Base-by-base conservation (phyloP, 1,139 yeast genomes). In the Kurtzmaniella quercitrusa region DNA sequence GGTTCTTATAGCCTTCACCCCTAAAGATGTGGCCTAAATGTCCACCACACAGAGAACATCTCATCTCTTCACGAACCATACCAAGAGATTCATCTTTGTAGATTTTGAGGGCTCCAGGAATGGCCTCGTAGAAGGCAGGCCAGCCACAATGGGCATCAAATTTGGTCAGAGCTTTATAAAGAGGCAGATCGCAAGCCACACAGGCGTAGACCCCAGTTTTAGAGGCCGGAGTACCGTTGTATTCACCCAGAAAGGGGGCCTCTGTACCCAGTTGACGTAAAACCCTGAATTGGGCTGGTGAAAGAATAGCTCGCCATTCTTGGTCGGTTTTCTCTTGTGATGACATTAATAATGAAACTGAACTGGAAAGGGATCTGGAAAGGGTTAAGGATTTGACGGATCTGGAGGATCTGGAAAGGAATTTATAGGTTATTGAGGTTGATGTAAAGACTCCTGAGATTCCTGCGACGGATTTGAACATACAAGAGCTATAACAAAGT, bases 91-190 rank as follows among this genome's bases (percentile, higher is more conserved):
- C 55, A 62, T 93, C 99, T 23, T 70, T 74, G 49, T 75, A 65
- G 12, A 85, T 70, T 25, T 65, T 74, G 39, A 93, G 73, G 1
- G 96, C 74, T 0, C 90, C 91, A 0, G 96, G 95, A 42, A 91
- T 68, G 3, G 95, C 96, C 46, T 87, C 85, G 60, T 83, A 91
- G 63, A 93, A 93, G 0, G 97, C 90, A 0, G 98, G 98, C 98
- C 98, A 93, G 2, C 98, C 98, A 63, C 98, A 93, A 44, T 89
- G 90, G 17, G 95, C 79, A 47, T 84, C 81, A 56, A 94, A 93
- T 65, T 93, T 93, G 12, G 96, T 77, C 39, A 75, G 71, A 31
- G 96, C 82, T 50, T 76, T 75, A 63, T 93, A 93, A 36, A 93
- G 67, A 8, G 97, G 96, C 40, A 77, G 70, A 41, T 73, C 75